Evolutionary conservation across 306 rosid genomes (phyloP).

Genomic region (Astragalus membranaceus): DNA sequence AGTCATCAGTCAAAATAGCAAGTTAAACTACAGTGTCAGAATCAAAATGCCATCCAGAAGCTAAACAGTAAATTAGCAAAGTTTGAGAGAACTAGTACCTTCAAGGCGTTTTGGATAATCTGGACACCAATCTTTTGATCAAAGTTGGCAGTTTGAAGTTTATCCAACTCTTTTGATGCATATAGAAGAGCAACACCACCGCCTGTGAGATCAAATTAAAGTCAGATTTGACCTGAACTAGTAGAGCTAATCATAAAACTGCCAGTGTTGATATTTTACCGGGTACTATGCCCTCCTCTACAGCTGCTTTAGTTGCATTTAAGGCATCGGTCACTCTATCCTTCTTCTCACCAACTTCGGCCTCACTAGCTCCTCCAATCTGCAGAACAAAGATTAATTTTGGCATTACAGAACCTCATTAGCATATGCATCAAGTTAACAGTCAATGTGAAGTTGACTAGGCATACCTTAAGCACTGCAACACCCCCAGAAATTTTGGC

Average conservation of each 20-base stretch:
- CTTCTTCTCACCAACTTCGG: constrained; percentile 92
- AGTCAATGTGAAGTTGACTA: not conserved
- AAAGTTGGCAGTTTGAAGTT: constrained; percentile 76
- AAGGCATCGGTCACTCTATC: constrained; percentile 96
- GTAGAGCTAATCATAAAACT: not conserved
- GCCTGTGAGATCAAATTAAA: constrained; percentile 29
- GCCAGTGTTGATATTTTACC: constrained; percentile 27
- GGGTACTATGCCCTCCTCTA: constrained; percentile 91
- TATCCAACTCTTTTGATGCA: constrained; percentile 82
- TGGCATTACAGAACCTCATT: not conserved
- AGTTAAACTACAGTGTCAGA: not conserved
- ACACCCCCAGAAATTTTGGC: constrained; percentile 98
- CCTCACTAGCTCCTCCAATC: constrained; percentile 99
- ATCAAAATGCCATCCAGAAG: not conserved
- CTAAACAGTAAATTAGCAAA: not conserved
- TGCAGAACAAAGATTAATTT: constrained; percentile 24
- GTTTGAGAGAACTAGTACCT: constrained; percentile 34
- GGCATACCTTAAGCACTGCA: constrained; percentile 78
- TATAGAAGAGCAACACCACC: constrained; percentile 98
- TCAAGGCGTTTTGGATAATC: constrained; percentile 87
- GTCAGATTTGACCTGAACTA: not conserved
- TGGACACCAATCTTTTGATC: constrained; percentile 96
- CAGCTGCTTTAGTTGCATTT: constrained; percentile 98
- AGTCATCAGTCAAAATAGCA: not conserved
- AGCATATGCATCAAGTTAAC: not conserved